These are phyloP conservation scores for Aspergillus sp. DNA, from an alignment of 2,329 filamentous ascomycete genomes.

Conservation along the genomic window DNA sequence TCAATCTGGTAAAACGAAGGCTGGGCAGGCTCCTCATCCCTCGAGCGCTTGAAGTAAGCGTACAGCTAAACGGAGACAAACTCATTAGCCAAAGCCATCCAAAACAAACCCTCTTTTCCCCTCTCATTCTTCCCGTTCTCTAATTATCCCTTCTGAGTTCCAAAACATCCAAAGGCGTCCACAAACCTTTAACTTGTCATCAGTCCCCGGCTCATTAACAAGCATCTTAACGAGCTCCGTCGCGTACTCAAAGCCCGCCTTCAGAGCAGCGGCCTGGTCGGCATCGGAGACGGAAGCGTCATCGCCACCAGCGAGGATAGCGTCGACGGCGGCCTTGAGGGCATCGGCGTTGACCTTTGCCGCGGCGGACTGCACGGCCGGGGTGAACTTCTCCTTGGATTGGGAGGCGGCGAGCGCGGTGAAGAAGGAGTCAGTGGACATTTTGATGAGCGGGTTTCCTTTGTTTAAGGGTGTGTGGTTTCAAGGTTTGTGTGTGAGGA, in stretches of 20 bases:
- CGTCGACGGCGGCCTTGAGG: slow-evolving; percentile 34
- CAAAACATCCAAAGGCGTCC: slow-evolving; percentile 2
- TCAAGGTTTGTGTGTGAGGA: slow-evolving; percentile 2
- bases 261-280: slow-evolving; percentile 28
- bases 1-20: slow-evolving; percentile 25
- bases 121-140: neutral
- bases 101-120: neutral
- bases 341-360: slow-evolving; percentile 30
- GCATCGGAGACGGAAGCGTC: slow-evolving; percentile 21
- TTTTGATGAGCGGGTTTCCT: slow-evolving; percentile 23
- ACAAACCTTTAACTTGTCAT: slow-evolving; percentile 40
- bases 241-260: slow-evolving; percentile 38
- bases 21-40: slow-evolving; percentile 21
- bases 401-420: slow-evolving; percentile 33
- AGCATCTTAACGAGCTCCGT: slow-evolving; percentile 37
- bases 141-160: neutral
- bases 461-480: neutral
- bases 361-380: slow-evolving; percentile 34
- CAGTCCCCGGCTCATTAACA: slow-evolving; percentile 26
- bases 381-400: slow-evolving; percentile 33
- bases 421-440: slow-evolving; percentile 35
- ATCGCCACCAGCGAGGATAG: slow-evolving; percentile 24
- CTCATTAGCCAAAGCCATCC: neutral
- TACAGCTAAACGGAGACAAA: slow-evolving; percentile 20
- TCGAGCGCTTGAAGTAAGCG: slow-evolving; percentile 26